Base-by-base conservation (phyloP, 1,284 basidiomycete species). In the Cryptococcus hybrid region DNA sequence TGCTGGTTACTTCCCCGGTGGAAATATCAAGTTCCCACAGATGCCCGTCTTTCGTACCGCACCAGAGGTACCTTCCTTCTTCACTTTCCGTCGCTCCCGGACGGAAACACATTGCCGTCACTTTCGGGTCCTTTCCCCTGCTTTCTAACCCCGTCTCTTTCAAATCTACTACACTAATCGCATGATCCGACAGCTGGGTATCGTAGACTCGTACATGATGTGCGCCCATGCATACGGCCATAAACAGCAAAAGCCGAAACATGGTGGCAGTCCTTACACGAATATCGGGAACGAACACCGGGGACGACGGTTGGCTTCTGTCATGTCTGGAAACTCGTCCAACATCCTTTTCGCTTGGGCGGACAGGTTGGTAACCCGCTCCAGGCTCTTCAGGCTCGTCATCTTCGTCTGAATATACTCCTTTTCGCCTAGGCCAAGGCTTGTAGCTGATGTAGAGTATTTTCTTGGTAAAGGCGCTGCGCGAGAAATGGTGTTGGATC, bases 11-110 rank as follows among this genome's bases (percentile, higher is more conserved):
- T 2, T 68, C 65, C 0, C 86, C 86, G 1, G 81, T 83, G 50
- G 81, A 75, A 36, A 88, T 80, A 68, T 95, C 90, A 52, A 93
- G 65, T 78, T 95, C 92, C 66, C 88, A 83, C 12, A 96, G 59
- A 72, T 88, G 86, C 0, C 93, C 93, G 36, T 94, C 91, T 77
- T 89, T 92, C 43, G 89, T 91, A 0, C 92, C 93, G 13, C 88
- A 79, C 92, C 92, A 95, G 5, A 92, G 67, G 58, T 84, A 83
- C 30, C 82, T 67, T 2, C 78, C 79, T 50, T 76, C 74, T 47
- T 81, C 76, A 24, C 71, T 70, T 0, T 58, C 67, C 73, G 51
- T 83, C 80, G 30, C 78, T 76, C 82, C 80, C 0, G 86, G 82
- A 4, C 88, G 81, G 73, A 92, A 90, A 69, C 88, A 88, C 76